A percentile compares a stretch with the other conserved stretches of the same genome.
phyloP scores from a whole-genome alignment of 2,329 filamentous ascomycete species.

The Xylariales sp. region DNA sequence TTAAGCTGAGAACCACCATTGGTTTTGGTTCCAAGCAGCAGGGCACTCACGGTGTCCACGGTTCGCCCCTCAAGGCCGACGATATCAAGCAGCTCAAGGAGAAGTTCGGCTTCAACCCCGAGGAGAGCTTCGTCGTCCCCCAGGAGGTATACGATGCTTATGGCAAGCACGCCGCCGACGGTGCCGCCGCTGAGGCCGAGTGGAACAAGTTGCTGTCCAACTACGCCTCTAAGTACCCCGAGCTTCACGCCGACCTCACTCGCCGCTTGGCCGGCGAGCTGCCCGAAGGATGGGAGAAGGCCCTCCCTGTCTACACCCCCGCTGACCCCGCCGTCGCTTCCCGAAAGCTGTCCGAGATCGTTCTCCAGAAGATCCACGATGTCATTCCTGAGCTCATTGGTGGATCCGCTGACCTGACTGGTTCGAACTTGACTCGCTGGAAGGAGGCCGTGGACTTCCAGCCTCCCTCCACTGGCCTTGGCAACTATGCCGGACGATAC shows the following conservation, averaged over 20 bases:
- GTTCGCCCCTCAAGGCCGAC: slow-evolving; percentile 89
- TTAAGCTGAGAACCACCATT: slow-evolving; percentile 96
- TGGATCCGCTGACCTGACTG: slow-evolving; percentile 95
- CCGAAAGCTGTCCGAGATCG: slow-evolving; percentile 92
- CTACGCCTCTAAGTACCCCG: slow-evolving; percentile 74
- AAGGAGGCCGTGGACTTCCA: slow-evolving; percentile 98
- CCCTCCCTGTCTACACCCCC: slow-evolving; percentile 85
- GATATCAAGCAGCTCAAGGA: slow-evolving; percentile 91
- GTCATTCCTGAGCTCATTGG: slow-evolving; percentile 86
- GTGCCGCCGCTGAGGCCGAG: slow-evolving; percentile 85
- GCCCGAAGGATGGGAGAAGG: slow-evolving; percentile 94
- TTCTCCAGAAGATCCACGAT: slow-evolving; percentile 81
- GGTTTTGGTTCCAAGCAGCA: slow-evolving; percentile 91
- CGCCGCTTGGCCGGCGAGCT: slow-evolving; percentile 80
- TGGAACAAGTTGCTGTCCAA: slow-evolving; percentile 93
- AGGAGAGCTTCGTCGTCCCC: slow-evolving; percentile 87
- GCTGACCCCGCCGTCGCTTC: slow-evolving; percentile 81
- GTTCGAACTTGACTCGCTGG: slow-evolving; percentile 98
- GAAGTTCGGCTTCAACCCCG: slow-evolving; percentile 94
- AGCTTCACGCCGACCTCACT: slow-evolving; percentile 73
- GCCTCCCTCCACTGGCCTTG: slow-evolving; percentile 78
- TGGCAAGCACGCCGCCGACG: slow-evolving; percentile 77
- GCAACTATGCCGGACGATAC: slow-evolving; percentile 88
- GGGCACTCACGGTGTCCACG: slow-evolving; percentile 94
- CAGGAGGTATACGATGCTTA: slow-evolving; percentile 93